phyloP scores from a whole-genome alignment of 352 stramenopile species.

The Phytophthora syringae region DNA sequence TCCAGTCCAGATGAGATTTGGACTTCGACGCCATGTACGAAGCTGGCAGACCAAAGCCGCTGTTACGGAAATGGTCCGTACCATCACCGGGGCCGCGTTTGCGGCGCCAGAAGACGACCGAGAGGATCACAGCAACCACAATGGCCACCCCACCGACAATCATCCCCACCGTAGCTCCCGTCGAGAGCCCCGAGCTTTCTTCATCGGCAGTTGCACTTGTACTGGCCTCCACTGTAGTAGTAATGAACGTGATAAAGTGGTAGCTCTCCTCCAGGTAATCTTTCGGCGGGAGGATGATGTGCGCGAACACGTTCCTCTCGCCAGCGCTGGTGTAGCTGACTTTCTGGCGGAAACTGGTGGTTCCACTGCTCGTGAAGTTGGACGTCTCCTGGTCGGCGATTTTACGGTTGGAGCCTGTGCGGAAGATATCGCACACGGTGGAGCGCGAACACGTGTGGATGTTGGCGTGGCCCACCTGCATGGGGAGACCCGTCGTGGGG shows the following conservation, averaged over 20 bases:
- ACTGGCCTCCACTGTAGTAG: constrained; percentile 41
- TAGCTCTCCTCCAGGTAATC: constrained; percentile 68
- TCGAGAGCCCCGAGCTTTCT: constrained; percentile 43
- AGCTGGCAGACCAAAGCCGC: constrained; percentile 51
- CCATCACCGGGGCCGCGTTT: constrained; percentile 48
- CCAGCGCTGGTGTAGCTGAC: constrained; percentile 52
- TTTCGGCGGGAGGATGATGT: constrained; percentile 70
- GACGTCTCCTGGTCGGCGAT: constrained; percentile 77
- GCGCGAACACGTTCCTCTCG: constrained; percentile 80
- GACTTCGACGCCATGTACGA: constrained; percentile 62
- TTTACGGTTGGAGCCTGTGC: constrained; percentile 63
- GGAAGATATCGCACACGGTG: constrained; percentile 80
- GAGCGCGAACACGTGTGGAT: constrained; percentile 75
- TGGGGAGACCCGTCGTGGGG: constrained; percentile 55
- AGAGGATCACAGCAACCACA: constrained; percentile 51
- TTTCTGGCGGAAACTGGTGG: constrained; percentile 65
- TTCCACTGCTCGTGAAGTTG: constrained; percentile 73
- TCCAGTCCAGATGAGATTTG: constrained; percentile 68
- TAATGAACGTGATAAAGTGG: constrained; percentile 84
- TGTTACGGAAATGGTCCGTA: constrained; percentile 64
- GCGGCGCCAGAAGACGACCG: constrained; percentile 66
- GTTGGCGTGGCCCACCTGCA: constrained; percentile 80
- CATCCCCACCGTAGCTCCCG: constrained; percentile 46
- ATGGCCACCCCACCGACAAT: constrained; percentile 55
- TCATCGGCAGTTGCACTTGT: constrained; percentile 18